Evolutionary conservation across 805 yeast genomes (phyloP), one percentile per base, ranked within the genome.

Genomic region (Starmerella sp.): DNA sequence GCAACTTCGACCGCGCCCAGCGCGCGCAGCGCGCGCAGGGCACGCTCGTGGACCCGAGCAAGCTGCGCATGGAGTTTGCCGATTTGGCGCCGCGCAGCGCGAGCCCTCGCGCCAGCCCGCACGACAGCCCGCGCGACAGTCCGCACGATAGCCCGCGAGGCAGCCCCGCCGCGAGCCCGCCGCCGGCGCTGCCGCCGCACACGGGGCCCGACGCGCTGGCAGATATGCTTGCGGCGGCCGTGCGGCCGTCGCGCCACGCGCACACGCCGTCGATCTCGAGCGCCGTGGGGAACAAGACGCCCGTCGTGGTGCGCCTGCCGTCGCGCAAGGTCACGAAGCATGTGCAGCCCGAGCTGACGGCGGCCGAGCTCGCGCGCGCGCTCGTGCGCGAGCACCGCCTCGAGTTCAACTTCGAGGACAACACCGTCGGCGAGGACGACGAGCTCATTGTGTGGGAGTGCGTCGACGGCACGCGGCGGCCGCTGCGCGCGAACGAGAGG

Each of bases 381-480:
- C 54, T 66, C n/a, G 60, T 63, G n/a, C 44, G 53, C 17, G 66
- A 64, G 55, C 67, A 66, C 58, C 63, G 67, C 11, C 62, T 65
- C 48, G 69, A 66, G 57, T 55, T 66, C 52, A 60, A 57, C 30
- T 54, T 57, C 39, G 62, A 53, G 37, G 42, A 43, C 41, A 37
- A 53, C 41, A 49, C 52, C 10, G 63, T 56, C 31, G 61, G 55
- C 30, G 61, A 56, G 39, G 57, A 56, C 36, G 62, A 57, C 48
- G 65, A 59, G 36, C 43, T 60, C 34, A 54, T 67, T 54, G 35
- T 67, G 4, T 67, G 70, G 70, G 70, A 66, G 54, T 59, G 59
- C 31, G 52, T 59, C 6, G 63, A 60, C 15, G 60, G 60, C 17
- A 53, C 52, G 22, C 53, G 59, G n/a, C 57, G 70, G 30, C 70